Base-by-base conservation (phyloP, 2,329 filamentous ascomycete genomes). In the Microdochium trichocladiopsis region DNA sequence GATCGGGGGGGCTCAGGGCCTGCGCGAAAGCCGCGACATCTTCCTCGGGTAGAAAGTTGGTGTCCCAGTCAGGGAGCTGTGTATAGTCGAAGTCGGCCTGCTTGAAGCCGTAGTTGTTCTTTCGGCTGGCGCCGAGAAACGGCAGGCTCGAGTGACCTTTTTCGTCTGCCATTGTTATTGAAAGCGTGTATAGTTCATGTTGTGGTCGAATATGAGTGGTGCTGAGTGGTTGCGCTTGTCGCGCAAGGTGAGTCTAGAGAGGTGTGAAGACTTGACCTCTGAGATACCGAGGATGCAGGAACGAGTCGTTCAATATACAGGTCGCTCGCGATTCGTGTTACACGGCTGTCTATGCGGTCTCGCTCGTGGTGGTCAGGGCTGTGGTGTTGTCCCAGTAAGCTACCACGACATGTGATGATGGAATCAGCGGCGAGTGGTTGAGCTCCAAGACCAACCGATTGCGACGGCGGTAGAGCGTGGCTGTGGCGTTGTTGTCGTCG, bases 1-100 rank as follows among this genome's bases (percentile, higher is more conserved):
- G 82, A 56, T 95, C 90, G 1, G 92, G 90, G 1, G 88, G 89
- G n/a, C 83, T 80, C 9, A 96, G 79, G 8, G 93, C 93, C 54
- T 81, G 82, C 55, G 87, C 85, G 67, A 97, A 97, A 51, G 87
- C 85, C 36, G 80, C 76, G 28, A 96, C 75, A 63, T 95, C 87
- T 54, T 82, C 82, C 41, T 84, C 75, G 47, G 80, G 71, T 60
- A 95, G 76, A 66, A 96, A 96, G 52, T 94, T 84, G 62, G 79
- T 78, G 66, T 92, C 80, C 68, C 78, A 83, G 68, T 96, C 91
- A n/a, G 91, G 92, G 21, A 96, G 78, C 36, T 72, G 74, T 16
- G 77, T 77, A 55, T 79, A 75, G 67, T 94, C 87, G 71, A 87
- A 91, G 47, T 79, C 81, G 57, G 85, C 76, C 41, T 74, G 65